These are phyloP conservation scores for Hypoxylon sp. DNA, from an alignment of 2,329 filamentous ascomycete genomes.

Conservation along the genomic window DNA sequence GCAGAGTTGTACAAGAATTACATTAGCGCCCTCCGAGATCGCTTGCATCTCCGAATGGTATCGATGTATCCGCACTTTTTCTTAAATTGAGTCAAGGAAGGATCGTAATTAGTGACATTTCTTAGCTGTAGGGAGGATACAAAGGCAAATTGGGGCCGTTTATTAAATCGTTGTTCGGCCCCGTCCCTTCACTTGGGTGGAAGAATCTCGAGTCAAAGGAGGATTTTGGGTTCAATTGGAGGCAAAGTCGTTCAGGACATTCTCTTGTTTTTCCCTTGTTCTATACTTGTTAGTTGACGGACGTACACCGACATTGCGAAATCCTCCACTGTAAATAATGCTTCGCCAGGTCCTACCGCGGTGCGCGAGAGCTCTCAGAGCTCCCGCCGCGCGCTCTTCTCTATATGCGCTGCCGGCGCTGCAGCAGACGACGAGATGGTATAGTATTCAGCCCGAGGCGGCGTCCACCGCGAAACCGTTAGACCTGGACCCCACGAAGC, in stretches of 20 bases:
- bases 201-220: slow-evolving; percentile 25
- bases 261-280: slow-evolving; percentile 7
- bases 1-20: slow-evolving; percentile 3
- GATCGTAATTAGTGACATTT: slow-evolving; percentile 9
- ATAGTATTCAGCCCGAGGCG: slow-evolving; percentile 67
- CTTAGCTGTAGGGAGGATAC: slow-evolving; percentile 11
- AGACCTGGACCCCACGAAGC: slow-evolving; percentile 81
- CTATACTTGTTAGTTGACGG: neutral
- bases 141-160: slow-evolving; percentile 33
- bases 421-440: slow-evolving; percentile 56
- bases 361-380: slow-evolving; percentile 55
- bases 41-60: slow-evolving; percentile 30
- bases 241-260: slow-evolving; percentile 5
- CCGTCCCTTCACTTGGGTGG: slow-evolving; percentile 27
- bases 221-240: slow-evolving; percentile 23
- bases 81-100: slow-evolving; percentile 31
- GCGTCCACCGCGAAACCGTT: slow-evolving; percentile 67
- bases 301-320: slow-evolving; percentile 9
- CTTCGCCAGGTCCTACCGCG: slow-evolving; percentile 61
- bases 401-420: slow-evolving; percentile 53
- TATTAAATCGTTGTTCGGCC: slow-evolving; percentile 32
- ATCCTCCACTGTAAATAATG: slow-evolving; percentile 52
- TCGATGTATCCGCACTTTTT: slow-evolving; percentile 32
- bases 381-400: slow-evolving; percentile 48
- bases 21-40: slow-evolving; percentile 45